Evolutionary conservation across 2,329 filamentous ascomycete species (phyloP).

Genomic region (Fonsecaea multimorphosa): DNA sequence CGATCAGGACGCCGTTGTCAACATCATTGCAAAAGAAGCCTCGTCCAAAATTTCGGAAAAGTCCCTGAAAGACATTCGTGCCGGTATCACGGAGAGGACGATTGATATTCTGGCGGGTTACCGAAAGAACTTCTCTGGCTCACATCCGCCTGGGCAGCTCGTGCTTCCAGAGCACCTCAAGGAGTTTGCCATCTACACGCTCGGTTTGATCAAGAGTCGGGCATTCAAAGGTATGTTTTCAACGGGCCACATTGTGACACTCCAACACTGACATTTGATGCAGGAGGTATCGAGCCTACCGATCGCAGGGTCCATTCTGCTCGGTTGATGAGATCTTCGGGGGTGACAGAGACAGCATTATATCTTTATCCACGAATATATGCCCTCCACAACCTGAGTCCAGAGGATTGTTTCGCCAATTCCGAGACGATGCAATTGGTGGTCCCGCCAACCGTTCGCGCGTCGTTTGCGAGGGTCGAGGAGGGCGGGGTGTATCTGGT

Average conservation of each 20-base stretch:
- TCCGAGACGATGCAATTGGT: constrained; percentile 80
- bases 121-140: constrained; percentile 86
- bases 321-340: constrained; percentile 87
- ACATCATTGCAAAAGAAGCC: constrained; percentile 87
- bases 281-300: constrained; percentile 82
- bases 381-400: constrained; percentile 84
- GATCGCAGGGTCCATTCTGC: constrained; percentile 91
- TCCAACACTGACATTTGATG: constrained; percentile 11
- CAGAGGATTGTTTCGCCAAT: constrained; percentile 91
- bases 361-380: constrained; percentile 97
- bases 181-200: constrained; percentile 95
- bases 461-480: constrained; percentile 86
- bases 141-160: constrained; percentile 87
- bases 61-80: constrained; percentile 82
- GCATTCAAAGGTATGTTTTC: constrained; percentile 74
- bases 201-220: constrained; percentile 85
- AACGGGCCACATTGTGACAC: background rate
- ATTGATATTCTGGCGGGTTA: constrained; percentile 92
- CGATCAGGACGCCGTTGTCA: constrained; percentile 91
- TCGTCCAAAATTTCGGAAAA: constrained; percentile 81
- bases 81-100: constrained; percentile 83
- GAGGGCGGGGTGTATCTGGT: constrained; percentile 92
- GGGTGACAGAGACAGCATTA: constrained; percentile 80
- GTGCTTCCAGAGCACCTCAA: constrained; percentile 96
- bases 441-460: constrained; percentile 79